Evolutionary conservation across 139 green algal genomes (phyloP).

Genomic region (Ettlia oleoabundans): DNA sequence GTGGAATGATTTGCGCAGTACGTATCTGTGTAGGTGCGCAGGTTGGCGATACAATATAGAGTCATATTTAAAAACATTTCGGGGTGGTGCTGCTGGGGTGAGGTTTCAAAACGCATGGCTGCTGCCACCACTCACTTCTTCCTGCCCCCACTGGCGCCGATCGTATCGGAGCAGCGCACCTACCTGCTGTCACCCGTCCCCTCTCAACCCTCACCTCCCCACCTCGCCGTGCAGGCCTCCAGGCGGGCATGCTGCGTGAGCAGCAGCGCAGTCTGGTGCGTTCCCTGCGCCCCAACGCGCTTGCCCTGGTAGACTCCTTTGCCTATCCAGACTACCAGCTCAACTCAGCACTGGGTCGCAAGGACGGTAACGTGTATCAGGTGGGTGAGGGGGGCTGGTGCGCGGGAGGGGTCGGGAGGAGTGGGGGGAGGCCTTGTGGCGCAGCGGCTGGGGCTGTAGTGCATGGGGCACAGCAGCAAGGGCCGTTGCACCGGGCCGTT

Average conservation of each 20-base stretch:
- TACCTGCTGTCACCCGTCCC: too few species aligned
- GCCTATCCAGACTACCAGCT: slow-evolving; percentile 85
- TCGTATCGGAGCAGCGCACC: too few species aligned
- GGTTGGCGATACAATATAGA: too few species aligned
- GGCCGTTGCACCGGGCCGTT: too few species aligned
- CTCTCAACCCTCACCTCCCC: not conserved
- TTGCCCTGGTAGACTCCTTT: slow-evolving; percentile 87
- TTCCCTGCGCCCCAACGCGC: slow-evolving; percentile 80
- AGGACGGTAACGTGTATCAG: slow-evolving; percentile 85
- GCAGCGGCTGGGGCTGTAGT: not conserved
- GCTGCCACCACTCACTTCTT: not conserved
- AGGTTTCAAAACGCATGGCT: too few species aligned
- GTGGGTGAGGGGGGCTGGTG: not conserved
- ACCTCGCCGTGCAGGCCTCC: slow-evolving; percentile 44
- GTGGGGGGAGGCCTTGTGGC: not conserved
- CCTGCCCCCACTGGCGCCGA: too few species aligned
- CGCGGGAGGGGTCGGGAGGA: too few species aligned
- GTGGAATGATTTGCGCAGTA: too few species aligned
- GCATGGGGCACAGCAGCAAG: too few species aligned
- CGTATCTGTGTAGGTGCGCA: too few species aligned
- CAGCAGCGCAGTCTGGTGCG: slow-evolving; percentile 64
- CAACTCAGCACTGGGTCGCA: slow-evolving; percentile 77
- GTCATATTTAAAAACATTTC: too few species aligned
- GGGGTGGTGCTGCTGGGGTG: too few species aligned
- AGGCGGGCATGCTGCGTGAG: slow-evolving; percentile 58